Percentiles rank a stretch among this genome's conserved stretches.
These are phyloP conservation scores for Crucibulum laeve DNA, from an alignment of 768 basidiomycete genomes.

Conservation along the genomic window DNA sequence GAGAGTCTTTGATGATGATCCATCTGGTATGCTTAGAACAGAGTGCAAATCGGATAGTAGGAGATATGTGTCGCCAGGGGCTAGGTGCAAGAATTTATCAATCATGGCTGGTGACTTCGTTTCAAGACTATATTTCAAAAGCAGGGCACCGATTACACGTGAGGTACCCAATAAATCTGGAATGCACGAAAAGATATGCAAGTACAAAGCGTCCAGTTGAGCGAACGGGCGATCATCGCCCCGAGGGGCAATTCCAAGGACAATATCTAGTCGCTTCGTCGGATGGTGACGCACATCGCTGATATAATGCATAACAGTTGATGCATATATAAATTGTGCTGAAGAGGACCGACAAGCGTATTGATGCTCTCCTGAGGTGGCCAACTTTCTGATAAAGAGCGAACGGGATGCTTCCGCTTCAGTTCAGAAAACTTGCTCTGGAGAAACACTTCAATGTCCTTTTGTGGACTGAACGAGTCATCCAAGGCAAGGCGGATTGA, in stretches of 20 bases:
- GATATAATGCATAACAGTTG: conserved; percentile 10
- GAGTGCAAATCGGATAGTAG: background rate
- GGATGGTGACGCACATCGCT: conserved; percentile 7
- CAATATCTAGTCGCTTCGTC: conserved; percentile 7
- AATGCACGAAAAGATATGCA: conserved; percentile 4
- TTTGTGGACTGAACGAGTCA: conserved; percentile 6
- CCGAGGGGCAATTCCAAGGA: conserved; percentile 4
- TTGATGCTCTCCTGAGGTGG: conserved; percentile 8
- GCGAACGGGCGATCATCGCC: conserved; percentile 6
- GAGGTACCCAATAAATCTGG: background rate
- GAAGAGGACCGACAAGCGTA: conserved; percentile 11
- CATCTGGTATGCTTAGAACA: background rate
- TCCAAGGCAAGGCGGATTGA: conserved; percentile 8
- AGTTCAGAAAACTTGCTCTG: conserved; percentile 7
- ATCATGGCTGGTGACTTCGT: background rate
- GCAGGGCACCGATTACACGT: background rate
- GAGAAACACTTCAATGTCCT: conserved; percentile 11
- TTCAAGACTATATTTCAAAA: background rate
- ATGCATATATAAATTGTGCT: conserved; percentile 15
- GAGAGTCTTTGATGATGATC: background rate
- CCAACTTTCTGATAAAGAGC: conserved; percentile 7
- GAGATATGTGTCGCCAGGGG: background rate
- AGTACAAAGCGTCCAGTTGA: conserved; percentile 11
- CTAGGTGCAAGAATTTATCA: background rate
- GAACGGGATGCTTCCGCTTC: conserved; percentile 6